Base-by-base conservation (phyloP, 164 flowering plant species). In the Stephania yunnanensis region DNA sequence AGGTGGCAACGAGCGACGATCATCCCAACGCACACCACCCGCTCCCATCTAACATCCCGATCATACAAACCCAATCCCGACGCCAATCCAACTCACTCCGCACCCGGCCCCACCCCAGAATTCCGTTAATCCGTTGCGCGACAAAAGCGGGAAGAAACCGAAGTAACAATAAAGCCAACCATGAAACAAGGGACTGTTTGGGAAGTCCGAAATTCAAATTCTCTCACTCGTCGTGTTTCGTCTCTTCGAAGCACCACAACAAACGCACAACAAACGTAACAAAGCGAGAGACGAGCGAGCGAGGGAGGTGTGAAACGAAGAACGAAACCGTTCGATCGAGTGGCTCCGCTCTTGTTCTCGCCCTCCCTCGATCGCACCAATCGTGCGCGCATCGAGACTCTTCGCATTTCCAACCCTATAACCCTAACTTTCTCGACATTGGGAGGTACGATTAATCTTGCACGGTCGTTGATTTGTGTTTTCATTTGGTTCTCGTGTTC, bases 341-440 rank as follows among this genome's bases (percentile, higher is more conserved):
- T 36, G 4, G 73, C 64, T 70, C 78, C 78, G 73, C 58, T 69
- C 78, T 70, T 44, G 78, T 70, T 58, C 73, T 73, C 69, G 69
- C 58, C 78, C 73, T 75, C 69, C 31, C 69, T 69, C 69, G 19
- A 55, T 46, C n/a, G 36, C n/a, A 2, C 17, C 17, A 55, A 11
- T 63, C 25, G 22, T 29, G 17, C 42, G 55, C 55, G 55, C 42
- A 36, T 11, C 25, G 4, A 7, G 42, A 25, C 72, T 70, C 25
- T 20, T 15, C 1, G 46, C 42, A 73, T 42, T 29, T 63, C 44
- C 52, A 5, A n/a, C 46, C 30, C 74, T 69, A 6, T 3, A 46
- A 25, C 42, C 42, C 42, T 36, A 36, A 36, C 42, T 36, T 36
- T 36, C 4, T 5, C 58, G 45, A 61, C 67, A 70, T 70, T 42